Conservation (phyloP, 371 early-diverging fungal species). For the Rhizomucor miehei region DNA sequence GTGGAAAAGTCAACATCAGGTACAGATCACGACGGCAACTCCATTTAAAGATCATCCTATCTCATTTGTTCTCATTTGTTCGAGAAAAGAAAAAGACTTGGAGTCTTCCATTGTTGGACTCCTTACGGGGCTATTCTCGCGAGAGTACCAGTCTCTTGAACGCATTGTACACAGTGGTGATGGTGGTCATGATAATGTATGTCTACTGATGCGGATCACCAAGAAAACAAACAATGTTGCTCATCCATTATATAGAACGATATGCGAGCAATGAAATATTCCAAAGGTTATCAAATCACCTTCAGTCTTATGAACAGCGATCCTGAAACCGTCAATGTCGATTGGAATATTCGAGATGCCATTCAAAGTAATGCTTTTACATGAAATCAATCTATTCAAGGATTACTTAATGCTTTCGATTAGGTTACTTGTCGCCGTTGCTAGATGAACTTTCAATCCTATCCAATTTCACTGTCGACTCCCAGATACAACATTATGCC, state of each 20-base stretch:
- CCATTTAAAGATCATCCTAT: too few relatives aligned
- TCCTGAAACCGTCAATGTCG: constrained; percentile 53
- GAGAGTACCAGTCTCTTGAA: constrained; percentile 11
- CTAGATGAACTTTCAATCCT: constrained; percentile 47
- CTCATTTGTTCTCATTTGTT: neutral
- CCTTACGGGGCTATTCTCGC: constrained; percentile 4
- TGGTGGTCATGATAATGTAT: constrained; percentile 15
- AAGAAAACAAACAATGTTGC: neutral
- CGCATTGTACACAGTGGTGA: neutral
- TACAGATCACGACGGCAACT: too few relatives aligned
- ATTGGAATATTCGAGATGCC: constrained; percentile 75
- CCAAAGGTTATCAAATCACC: constrained; percentile 73
- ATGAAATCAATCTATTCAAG: neutral
- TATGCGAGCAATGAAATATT: constrained; percentile 73
- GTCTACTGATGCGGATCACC: too few relatives aligned
- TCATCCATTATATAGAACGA: constrained; percentile 46
- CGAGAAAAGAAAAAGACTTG: neutral
- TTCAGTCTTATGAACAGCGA: constrained; percentile 80
- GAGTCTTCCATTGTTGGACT: too few relatives aligned
- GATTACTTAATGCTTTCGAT: neutral
- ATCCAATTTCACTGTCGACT: constrained; percentile 56
- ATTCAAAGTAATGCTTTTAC: constrained; percentile 45
- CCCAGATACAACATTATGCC: constrained; percentile 78
- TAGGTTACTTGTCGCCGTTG: constrained; percentile 49
- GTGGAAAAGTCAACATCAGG: too few relatives aligned